phyloP scores from a whole-genome alignment of 148 eudicot species.

The Cornus controversa region DNA sequence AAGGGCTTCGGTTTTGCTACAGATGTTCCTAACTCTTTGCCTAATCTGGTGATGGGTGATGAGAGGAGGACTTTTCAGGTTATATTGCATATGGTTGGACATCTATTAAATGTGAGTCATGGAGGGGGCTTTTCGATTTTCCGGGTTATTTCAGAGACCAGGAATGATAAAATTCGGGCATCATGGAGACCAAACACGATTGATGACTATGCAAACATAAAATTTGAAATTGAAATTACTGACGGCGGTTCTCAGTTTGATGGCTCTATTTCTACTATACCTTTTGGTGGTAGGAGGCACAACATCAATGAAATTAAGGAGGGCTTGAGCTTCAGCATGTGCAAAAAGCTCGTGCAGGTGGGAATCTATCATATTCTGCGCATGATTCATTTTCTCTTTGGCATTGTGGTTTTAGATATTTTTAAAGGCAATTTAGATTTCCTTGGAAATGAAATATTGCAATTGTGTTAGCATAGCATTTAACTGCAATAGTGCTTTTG shows the following conservation, averaged over 20 bases:
- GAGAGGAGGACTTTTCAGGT: conserved; percentile 86
- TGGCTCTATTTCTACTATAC: conserved; percentile 18
- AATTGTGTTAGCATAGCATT: neutral
- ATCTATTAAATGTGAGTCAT: conserved; percentile 51
- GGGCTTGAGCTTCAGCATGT: conserved; percentile 70
- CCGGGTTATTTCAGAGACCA: conserved; percentile 47
- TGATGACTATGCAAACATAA: conserved; percentile 53
- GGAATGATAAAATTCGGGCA: conserved; percentile 62
- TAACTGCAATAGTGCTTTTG: neutral
- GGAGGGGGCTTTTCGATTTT: conserved; percentile 50
- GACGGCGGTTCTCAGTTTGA: conserved; percentile 19
- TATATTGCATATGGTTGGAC: conserved; percentile 82
- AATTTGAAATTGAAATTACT: conserved; percentile 59
- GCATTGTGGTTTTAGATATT: neutral
- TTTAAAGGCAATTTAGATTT: neutral
- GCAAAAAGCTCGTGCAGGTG: conserved; percentile 87
- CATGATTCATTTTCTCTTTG: neutral
- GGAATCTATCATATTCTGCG: neutral
- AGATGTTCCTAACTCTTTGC: conserved; percentile 62
- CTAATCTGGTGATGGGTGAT: conserved; percentile 70
- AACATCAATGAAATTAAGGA: conserved; percentile 44
- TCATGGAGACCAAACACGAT: conserved; percentile 58
- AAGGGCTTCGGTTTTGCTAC: conserved; percentile 44
- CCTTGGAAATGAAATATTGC: conserved; percentile 5
- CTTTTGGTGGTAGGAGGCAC: conserved; percentile 36